phyloP scores from a whole-genome alignment of 140 eudicot species.

The Bidens hawaiensis region DNA sequence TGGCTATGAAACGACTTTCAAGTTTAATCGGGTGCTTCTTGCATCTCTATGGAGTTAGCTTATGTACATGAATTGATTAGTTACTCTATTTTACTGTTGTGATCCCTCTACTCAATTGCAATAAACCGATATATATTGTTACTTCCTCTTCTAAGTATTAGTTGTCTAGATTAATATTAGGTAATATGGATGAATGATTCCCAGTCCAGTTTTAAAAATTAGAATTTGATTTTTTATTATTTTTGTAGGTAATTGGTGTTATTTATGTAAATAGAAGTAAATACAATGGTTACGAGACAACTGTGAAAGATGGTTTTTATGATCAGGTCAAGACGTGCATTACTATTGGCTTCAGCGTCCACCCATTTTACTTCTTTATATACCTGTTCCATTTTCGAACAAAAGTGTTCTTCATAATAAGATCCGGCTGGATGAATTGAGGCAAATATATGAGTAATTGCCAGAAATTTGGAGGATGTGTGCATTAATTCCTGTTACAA shows the following conservation, averaged over 20 bases:
- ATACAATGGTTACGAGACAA: slow-evolving; percentile 74
- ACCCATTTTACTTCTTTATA: slow-evolving; percentile 5
- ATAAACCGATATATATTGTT: neutral
- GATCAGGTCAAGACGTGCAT: slow-evolving; percentile 69
- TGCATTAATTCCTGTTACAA: slow-evolving; percentile 6
- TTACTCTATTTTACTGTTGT: slow-evolving; percentile 1
- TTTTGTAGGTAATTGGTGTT: too few species aligned
- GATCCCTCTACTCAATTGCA: slow-evolving; percentile 5
- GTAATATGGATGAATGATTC: neutral
- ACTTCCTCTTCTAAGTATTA: neutral
- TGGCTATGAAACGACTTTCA: slow-evolving; percentile 1
- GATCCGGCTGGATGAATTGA: slow-evolving; percentile 88
- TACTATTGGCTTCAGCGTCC: slow-evolving; percentile 3
- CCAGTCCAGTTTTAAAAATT: neutral
- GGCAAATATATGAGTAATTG: slow-evolving; percentile 96
- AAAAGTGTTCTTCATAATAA: slow-evolving; percentile 9
- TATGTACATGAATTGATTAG: slow-evolving; percentile 87
- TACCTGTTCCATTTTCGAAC: slow-evolving; percentile 9
- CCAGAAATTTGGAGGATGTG: slow-evolving; percentile 96
- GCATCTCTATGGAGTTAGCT: slow-evolving; percentile 73
- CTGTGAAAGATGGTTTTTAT: slow-evolving; percentile 87
- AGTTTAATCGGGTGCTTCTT: slow-evolving; percentile 58
- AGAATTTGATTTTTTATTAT: neutral
- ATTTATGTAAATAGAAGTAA: too few species aligned
- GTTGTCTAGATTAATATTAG: neutral